Evolutionary conservation across 2,329 filamentous ascomycete genomes (phyloP), one percentile per base, ranked within the genome.

Genomic region (Sclerotinia nivalis): DNA sequence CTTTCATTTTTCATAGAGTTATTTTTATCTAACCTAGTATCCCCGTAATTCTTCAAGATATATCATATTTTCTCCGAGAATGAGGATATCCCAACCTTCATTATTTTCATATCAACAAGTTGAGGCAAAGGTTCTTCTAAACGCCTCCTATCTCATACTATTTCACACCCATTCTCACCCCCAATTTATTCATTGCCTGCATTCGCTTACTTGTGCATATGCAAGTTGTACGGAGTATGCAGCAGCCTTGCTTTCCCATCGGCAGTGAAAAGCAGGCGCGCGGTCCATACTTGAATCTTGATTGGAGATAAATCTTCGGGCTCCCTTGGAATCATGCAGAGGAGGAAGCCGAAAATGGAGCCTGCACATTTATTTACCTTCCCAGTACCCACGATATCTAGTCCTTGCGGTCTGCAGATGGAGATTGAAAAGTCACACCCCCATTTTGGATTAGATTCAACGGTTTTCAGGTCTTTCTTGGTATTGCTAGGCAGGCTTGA

Each of bases 261-360:
- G 60, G 60, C 60, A 64, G 60, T 64, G 60, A 50, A 64, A 37
- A 40, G 60, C 45, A 62, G 60, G 60, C 60, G 60, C 45, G 60
- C 45, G 45, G n/a, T 13, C 56, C 56, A 43, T 43, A 43, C 56
- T 5, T 25, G 37, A 43, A 43, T 43, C 22, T 8, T 37, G 45
- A 62, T 62, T 62, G 60, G 55, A n/a, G 31, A 13, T 12, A 22
- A 10, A 34, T 2, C 28, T 20, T 50, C 60, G 15, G 10, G 18
- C 10, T 62, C 60, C 60, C 2, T 49, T n/a, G 28, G 31, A 8
- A 25, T 34, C 28, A 49, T 59, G 55, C 34, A 58, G 34, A 40
- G 22, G 37, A n/a, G 22, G 55, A 55, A 13, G 47, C 47, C 47
- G 47, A 50, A 50, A 50, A 50, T 50, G 47, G 47, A 50, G 47